These are phyloP conservation scores for Boletus fagicola DNA, from an alignment of 768 basidiomycete genomes.

Conservation along the genomic window DNA sequence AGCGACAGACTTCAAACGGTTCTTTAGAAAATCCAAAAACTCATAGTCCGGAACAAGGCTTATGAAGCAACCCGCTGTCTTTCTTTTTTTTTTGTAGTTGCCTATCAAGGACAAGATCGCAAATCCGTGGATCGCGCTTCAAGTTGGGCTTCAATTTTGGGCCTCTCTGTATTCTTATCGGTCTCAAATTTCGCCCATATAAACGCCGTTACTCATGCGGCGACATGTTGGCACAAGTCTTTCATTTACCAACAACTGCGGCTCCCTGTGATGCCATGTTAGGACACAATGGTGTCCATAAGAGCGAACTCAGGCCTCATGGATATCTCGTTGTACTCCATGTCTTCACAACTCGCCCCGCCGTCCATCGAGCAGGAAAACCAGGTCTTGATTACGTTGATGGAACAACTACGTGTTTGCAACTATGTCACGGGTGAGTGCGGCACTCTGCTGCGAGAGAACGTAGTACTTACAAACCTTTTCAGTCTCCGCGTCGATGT, in stretches of 20 bases:
- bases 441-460: neutral
- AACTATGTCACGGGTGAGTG: constrained; percentile 17
- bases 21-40: no score
- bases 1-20: neutral
- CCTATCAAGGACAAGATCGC: no score
- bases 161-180: no score
- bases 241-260: constrained; percentile 1
- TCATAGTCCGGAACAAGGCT: neutral
- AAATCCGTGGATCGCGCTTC: no score
- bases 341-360: constrained; percentile 8
- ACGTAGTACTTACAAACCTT: neutral
- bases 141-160: no score
- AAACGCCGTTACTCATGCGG: neutral
- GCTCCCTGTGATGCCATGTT: neutral
- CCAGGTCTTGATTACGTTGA: neutral
- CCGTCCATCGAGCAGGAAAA: constrained; percentile 4
- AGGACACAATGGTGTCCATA: neutral
- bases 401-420: constrained; percentile 15
- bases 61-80: no score
- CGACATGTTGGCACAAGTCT: neutral
- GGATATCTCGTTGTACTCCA: neutral
- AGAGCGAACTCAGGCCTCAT: neutral
- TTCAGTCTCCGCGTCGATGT: constrained; percentile 14
- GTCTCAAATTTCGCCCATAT: neutral
- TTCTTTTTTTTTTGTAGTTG: no score